Conservation (phyloP, 2,329 filamentous ascomycete species). For the Cladosporium sp. region DNA sequence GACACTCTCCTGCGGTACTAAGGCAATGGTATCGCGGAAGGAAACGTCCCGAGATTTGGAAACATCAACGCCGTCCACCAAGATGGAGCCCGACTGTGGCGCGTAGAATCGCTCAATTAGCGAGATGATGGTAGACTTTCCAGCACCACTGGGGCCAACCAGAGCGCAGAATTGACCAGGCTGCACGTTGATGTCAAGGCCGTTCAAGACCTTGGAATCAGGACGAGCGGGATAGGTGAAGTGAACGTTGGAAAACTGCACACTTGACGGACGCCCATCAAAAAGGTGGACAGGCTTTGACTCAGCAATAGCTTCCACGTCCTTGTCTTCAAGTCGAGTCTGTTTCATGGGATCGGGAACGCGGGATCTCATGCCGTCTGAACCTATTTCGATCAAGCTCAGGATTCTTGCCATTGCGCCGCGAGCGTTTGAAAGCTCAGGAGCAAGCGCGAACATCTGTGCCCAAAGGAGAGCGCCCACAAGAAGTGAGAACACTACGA, state of each 20-base stretch:
- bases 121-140: conserved; percentile 85
- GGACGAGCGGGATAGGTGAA: conserved; percentile 44
- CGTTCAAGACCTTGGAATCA: conserved; percentile 35
- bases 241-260: conserved; percentile 32
- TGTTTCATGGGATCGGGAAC: conserved; percentile 19
- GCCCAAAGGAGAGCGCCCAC: conserved; percentile 69
- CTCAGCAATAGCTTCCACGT: conserved; percentile 9
- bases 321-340: conserved; percentile 17
- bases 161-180: conserved; percentile 79
- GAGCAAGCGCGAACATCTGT: conserved; percentile 69
- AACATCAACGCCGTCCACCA: conserved; percentile 79
- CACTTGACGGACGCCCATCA: conserved; percentile 7
- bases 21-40: conserved; percentile 84
- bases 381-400: conserved; percentile 46
- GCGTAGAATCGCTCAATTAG: conserved; percentile 95
- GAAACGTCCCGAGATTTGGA: conserved; percentile 78
- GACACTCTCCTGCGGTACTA: conserved; percentile 90
- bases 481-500: conserved; percentile 66
- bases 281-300: conserved; percentile 19
- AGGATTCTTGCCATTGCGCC: conserved; percentile 56
- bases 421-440: conserved; percentile 64
- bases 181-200: conserved; percentile 33
- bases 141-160: conserved; percentile 87
- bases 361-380: conserved; percentile 1
- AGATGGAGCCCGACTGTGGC: conserved; percentile 72